These are phyloP conservation scores for Suillus fuscotomentosus DNA, from an alignment of 768 basidiomycete genomes.

Conservation along the genomic window DNA sequence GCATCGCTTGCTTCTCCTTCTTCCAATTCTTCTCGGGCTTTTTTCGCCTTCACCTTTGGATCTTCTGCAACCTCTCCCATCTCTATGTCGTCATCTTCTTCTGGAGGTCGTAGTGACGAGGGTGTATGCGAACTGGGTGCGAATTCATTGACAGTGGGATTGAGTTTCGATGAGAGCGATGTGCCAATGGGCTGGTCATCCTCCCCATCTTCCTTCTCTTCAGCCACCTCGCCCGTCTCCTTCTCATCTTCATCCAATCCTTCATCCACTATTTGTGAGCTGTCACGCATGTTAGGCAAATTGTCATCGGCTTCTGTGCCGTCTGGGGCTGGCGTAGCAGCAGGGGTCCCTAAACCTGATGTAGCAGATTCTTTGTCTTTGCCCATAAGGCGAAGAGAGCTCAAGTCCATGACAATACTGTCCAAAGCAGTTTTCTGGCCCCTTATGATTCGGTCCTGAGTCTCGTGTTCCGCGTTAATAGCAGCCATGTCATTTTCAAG, in stretches of 20 bases:
- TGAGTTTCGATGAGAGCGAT: conserved; percentile 27
- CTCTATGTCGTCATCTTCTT: conserved; percentile 70
- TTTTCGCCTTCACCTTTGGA: conserved; percentile 47
- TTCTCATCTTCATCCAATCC: conserved; percentile 36
- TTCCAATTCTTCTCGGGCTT: conserved; percentile 69
- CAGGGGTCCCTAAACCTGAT: conserved; percentile 39
- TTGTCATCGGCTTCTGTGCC: conserved; percentile 20
- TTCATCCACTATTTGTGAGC: conserved; percentile 14
- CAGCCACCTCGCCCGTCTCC: conserved; percentile 43
- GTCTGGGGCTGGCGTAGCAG: conserved; percentile 52
- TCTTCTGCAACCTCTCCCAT: conserved; percentile 90
- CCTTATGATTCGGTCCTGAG: conserved; percentile 62
- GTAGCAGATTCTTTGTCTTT: conserved; percentile 56
- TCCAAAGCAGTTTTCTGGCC: conserved; percentile 70
- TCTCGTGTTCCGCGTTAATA: conserved; percentile 72
- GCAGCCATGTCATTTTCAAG: conserved; percentile 79
- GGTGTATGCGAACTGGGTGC: conserved; percentile 31
- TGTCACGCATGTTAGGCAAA: conserved; percentile 11
- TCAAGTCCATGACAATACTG: conserved; percentile 59
- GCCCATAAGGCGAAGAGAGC: conserved; percentile 61
- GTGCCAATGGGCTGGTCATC: conserved; percentile 32
- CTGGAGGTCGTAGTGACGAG: conserved; percentile 23
- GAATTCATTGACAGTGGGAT: conserved; percentile 32
- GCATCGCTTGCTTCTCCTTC: conserved; percentile 85
- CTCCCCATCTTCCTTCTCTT: conserved; percentile 37